A percentile compares a stretch with the other conserved stretches of the same genome.
Evolutionary conservation across 129 eudicot genomes (phyloP).

Genomic region (Flaveria brownii): DNA sequence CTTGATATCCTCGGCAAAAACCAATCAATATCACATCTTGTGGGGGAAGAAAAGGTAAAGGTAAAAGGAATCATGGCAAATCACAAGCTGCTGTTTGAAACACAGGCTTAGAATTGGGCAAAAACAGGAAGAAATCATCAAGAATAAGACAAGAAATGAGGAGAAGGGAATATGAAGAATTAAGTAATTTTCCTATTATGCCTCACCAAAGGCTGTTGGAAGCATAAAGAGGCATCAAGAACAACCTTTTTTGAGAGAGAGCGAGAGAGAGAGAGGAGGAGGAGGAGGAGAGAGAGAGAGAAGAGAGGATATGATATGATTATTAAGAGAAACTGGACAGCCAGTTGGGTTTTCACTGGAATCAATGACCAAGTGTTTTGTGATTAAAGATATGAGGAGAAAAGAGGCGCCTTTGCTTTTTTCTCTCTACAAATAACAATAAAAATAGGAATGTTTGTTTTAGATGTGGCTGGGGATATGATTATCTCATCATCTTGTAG

Average conservation of each 20-base stretch:
- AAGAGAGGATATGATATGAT: constrained; percentile 22
- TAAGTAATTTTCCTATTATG: constrained; percentile 22
- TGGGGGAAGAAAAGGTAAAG: constrained; percentile 33
- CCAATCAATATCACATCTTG: constrained; percentile 27
- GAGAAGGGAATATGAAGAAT: constrained; percentile 29
- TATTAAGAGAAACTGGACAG: constrained; percentile 29
- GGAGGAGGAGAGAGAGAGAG: not conserved
- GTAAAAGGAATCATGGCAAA: constrained; percentile 39
- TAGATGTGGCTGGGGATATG: constrained; percentile 54
- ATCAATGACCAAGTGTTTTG: constrained; percentile 55
- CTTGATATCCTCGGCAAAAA: too few relatives aligned
- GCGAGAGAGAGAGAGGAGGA: too few relatives aligned
- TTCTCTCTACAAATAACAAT: constrained; percentile 22
- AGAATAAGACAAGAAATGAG: constrained; percentile 21
- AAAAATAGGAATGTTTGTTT: constrained; percentile 23
- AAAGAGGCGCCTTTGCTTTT: constrained; percentile 43
- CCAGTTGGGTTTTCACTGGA: constrained; percentile 66
- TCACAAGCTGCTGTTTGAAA: constrained; percentile 30
- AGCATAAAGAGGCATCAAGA: constrained; percentile 49
- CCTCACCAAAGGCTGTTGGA: constrained; percentile 33
- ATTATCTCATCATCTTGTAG: constrained; percentile 60
- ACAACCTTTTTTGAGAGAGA: constrained; percentile 24
- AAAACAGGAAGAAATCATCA: constrained; percentile 38
- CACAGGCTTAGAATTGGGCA: constrained; percentile 39
- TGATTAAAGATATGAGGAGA: constrained; percentile 33